Conservation (phyloP, 352 stramenopile genomes). For the Globisporangium emineosum region DNA sequence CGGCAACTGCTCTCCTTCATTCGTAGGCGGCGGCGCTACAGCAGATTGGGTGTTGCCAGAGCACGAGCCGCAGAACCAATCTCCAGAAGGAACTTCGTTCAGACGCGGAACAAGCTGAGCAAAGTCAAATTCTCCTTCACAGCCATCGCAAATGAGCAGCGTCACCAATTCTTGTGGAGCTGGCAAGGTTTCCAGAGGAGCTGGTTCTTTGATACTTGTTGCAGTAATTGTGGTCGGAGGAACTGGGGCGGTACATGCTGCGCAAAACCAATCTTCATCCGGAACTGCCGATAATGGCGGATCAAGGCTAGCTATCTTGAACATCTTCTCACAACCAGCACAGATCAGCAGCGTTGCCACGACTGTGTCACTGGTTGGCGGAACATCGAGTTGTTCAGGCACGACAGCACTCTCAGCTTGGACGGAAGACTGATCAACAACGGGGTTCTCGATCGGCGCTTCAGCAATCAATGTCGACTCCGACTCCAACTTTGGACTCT, state of each 20-base stretch:
- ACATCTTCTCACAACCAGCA: conserved; percentile 27
- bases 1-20: not conserved
- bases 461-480: not conserved
- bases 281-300: conserved; percentile 13
- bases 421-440: not conserved
- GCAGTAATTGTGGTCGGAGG: not conserved
- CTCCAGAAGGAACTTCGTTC: conserved; percentile 24
- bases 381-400: not conserved
- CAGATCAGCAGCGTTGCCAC: conserved; percentile 18
- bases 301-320: conserved; percentile 15
- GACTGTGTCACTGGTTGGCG: not conserved
- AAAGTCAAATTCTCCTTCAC: conserved; percentile 36
- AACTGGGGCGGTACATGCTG: not conserved
- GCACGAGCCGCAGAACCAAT: conserved; percentile 35
- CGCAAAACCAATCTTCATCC: conserved; percentile 31
- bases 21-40: not conserved
- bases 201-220: not conserved
- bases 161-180: conserved; percentile 18
- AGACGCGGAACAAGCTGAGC: conserved; percentile 21
- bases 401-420: not conserved
- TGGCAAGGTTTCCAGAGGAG: not conserved
- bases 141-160: conserved; percentile 41
- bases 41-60: too few species aligned
- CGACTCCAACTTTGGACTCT: not conserved
- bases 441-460: not conserved